phyloP scores from a whole-genome alignment of 192 early-diverging fungal genomes.

The Coemansia sp. region DNA sequence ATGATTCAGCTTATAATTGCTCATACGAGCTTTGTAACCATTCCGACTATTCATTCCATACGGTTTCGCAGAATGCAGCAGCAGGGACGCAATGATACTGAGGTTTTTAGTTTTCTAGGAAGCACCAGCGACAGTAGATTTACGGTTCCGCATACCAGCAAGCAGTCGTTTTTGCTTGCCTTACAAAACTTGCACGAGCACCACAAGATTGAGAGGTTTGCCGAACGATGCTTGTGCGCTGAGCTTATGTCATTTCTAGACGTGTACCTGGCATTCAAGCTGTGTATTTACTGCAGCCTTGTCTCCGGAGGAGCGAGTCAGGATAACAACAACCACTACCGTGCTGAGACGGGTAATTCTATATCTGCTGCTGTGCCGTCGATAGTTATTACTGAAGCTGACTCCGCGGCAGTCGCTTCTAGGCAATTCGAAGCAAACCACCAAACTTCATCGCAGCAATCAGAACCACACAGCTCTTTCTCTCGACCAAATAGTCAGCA shows the following conservation, averaged over 20 bases:
- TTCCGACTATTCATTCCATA: conserved; percentile 22
- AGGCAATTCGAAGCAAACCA: not conserved
- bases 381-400: conserved; percentile 3
- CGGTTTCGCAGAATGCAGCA: conserved; percentile 12
- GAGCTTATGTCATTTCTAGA: conserved; percentile 40
- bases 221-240: conserved; percentile 28
- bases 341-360: no score
- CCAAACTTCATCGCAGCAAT: not conserved
- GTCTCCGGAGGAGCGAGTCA: not conserved
- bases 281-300: conserved; percentile 13
- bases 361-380: not conserved
- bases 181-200: conserved; percentile 21
- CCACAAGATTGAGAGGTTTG: conserved; percentile 18
- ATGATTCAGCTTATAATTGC: conserved; percentile 20
- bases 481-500: no score
- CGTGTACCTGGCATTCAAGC: conserved; percentile 37
- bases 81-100: not conserved
- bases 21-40: conserved; percentile 15
- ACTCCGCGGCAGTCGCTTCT: not conserved
- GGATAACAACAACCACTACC: no score
- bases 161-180: conserved; percentile 18
- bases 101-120: not conserved
- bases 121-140: not conserved
- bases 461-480: not conserved
- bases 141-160: conserved; percentile 3